Conservation (phyloP, 148 eudicot species). For the Nyssa sinensis region DNA sequence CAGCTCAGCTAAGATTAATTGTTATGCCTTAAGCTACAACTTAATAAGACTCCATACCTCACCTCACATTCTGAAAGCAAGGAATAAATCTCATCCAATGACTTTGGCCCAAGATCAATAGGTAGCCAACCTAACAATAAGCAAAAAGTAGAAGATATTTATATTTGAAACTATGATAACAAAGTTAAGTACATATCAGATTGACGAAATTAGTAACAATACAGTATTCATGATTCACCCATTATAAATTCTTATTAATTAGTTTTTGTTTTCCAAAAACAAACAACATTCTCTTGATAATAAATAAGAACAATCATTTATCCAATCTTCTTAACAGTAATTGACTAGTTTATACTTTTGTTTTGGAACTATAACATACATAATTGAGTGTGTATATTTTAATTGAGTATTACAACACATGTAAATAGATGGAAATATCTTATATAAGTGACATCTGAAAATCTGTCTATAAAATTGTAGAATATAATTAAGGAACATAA, state of each 20-base stretch:
- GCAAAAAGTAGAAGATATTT: constrained; percentile 6
- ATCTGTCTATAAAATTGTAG: not conserved
- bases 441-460: not conserved
- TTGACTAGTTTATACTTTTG: not conserved
- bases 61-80: constrained; percentile 74
- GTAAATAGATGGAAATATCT: not conserved
- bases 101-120: constrained; percentile 76
- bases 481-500: not conserved
- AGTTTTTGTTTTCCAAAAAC: not conserved
- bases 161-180: not conserved
- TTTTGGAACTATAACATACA: not conserved
- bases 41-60: constrained; percentile 28
- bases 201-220: constrained; percentile 1
- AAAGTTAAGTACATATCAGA: not conserved
- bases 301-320: not conserved
- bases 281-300: not conserved
- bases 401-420: not conserved
- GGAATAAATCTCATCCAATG: constrained; percentile 52
- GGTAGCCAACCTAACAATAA: constrained; percentile 69
- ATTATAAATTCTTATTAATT: not conserved
- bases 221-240: not conserved
- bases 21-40: constrained; percentile 3
- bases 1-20: not conserved
- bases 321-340: not conserved
- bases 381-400: not conserved